Evolutionary conservation across 106 monocot genomes (phyloP).

Genomic region (Dendrobium catenatum): DNA sequence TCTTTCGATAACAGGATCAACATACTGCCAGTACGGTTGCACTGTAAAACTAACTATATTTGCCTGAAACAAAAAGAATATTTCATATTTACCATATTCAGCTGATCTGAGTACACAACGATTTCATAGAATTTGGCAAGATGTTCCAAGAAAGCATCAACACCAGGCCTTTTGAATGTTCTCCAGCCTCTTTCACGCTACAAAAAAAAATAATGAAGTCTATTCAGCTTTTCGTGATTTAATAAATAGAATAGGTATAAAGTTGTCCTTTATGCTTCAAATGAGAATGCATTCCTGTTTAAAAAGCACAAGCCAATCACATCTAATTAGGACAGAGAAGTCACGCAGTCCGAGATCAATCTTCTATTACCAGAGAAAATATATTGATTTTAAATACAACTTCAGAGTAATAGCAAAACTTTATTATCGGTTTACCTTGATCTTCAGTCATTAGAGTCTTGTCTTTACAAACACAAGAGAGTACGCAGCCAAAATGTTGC

Average conservation of each 20-base stretch:
- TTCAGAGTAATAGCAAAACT: neutral
- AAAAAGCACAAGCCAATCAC: neutral
- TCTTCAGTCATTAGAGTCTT: neutral
- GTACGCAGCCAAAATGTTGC: neutral
- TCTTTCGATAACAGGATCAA: conserved; percentile 92
- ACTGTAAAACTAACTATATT: neutral
- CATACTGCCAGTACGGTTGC: conserved; percentile 51
- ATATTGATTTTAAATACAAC: neutral
- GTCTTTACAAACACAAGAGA: neutral
- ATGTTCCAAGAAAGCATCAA: conserved; percentile 93
- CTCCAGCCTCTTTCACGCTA: conserved; percentile 98
- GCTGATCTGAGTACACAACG: conserved; percentile 94
- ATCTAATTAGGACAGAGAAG: neutral
- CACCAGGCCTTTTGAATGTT: conserved; percentile 95
- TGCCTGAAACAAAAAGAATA: neutral
- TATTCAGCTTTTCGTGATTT: neutral
- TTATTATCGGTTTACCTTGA: neutral
- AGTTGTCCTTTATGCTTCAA: neutral
- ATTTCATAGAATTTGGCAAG: conserved; percentile 95
- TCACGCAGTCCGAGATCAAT: neutral
- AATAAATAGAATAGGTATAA: neutral
- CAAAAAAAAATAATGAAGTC: conserved; percentile 3
- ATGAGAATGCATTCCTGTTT: neutral
- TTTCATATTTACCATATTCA: conserved; percentile 61
- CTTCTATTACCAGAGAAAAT: neutral